Conservation (phyloP, 2,329 filamentous ascomycete genomes). For the Hawksworthiomyces lignivorus region DNA sequence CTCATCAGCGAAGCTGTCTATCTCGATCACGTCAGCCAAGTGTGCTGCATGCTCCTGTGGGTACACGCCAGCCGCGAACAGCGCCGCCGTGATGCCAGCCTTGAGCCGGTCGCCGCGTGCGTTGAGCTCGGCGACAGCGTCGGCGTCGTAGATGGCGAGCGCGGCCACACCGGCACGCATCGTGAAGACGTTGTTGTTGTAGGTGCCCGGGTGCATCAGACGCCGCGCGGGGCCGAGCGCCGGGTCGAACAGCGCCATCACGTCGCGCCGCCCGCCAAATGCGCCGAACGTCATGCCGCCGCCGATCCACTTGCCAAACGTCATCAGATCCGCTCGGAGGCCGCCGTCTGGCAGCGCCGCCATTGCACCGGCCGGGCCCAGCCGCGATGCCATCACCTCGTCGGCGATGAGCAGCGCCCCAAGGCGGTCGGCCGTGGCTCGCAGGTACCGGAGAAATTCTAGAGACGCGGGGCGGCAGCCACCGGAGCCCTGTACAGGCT, state of each 20-base stretch:
- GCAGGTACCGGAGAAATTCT: conserved; percentile 39
- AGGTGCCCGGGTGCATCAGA: conserved; percentile 50
- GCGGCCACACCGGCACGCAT: conserved; percentile 47
- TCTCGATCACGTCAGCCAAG: conserved; percentile 8
- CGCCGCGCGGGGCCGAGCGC: conserved; percentile 43
- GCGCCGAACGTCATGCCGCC: conserved; percentile 52
- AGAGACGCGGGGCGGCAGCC: conserved; percentile 43
- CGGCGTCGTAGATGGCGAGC: conserved; percentile 27
- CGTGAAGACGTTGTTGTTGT: conserved; percentile 54
- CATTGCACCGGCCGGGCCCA: conserved; percentile 41
- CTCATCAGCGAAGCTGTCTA: conserved; percentile 9
- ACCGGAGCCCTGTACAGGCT: conserved; percentile 55
- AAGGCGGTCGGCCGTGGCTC: conserved; percentile 6
- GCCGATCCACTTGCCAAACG: conserved; percentile 51
- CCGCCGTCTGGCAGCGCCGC: conserved; percentile 40
- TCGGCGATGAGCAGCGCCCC: conserved; percentile 53
- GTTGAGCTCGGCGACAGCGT: conserved; percentile 25
- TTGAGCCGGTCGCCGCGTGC: conserved; percentile 23
- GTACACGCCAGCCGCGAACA: conserved; percentile 21
- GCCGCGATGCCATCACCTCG: conserved; percentile 61
- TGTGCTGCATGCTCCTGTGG: conserved; percentile 8
- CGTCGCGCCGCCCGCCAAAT: conserved; percentile 48
- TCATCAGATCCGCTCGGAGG: conserved; percentile 51
- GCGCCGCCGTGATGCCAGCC: conserved; percentile 20
- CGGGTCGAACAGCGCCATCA: conserved; percentile 66